Percentiles rank a stretch among this genome's conserved stretches.
These are phyloP conservation scores for Eucalyptus globulus DNA, from an alignment of 345 rosid species.

Conservation along the genomic window DNA sequence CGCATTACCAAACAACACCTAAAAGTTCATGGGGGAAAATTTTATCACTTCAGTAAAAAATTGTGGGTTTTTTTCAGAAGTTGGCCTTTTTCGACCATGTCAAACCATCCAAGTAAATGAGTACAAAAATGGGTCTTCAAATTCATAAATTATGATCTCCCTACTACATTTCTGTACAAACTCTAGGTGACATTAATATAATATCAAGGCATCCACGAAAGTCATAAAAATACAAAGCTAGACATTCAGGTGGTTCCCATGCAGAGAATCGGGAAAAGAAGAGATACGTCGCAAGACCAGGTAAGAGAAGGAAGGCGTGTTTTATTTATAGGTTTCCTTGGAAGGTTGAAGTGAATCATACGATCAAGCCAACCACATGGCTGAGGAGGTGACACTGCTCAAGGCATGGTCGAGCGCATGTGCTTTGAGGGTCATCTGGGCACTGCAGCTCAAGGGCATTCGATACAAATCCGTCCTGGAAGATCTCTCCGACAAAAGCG, in stretches of 20 bases:
- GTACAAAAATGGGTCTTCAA: not conserved
- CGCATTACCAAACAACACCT: fast-evolving
- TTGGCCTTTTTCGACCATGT: not conserved
- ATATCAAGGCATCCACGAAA: not conserved
- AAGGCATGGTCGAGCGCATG: not conserved
- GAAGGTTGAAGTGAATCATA: not conserved
- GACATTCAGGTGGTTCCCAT: not conserved
- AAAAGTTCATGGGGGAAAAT: not conserved
- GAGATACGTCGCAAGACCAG: not conserved
- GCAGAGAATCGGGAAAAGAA: not conserved
- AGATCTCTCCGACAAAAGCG: not conserved
- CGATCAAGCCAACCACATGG: not conserved
- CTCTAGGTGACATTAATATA: not conserved
- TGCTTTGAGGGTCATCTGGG: not conserved
- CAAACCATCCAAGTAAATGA: not conserved
- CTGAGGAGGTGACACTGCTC: not conserved
- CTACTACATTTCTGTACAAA: not conserved
- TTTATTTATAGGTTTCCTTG: not conserved
- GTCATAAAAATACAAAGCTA: not conserved
- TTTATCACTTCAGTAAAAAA: not conserved
- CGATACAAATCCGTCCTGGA: not conserved
- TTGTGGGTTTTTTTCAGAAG: not conserved
- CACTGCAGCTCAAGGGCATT: not conserved
- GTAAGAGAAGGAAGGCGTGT: not conserved
- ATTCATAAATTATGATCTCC: not conserved